Evolutionary conservation across 495 filamentous ascomycete genomes (phyloP), one percentile per base, ranked within the genome.

Genomic region (Copromyces sp.): DNA sequence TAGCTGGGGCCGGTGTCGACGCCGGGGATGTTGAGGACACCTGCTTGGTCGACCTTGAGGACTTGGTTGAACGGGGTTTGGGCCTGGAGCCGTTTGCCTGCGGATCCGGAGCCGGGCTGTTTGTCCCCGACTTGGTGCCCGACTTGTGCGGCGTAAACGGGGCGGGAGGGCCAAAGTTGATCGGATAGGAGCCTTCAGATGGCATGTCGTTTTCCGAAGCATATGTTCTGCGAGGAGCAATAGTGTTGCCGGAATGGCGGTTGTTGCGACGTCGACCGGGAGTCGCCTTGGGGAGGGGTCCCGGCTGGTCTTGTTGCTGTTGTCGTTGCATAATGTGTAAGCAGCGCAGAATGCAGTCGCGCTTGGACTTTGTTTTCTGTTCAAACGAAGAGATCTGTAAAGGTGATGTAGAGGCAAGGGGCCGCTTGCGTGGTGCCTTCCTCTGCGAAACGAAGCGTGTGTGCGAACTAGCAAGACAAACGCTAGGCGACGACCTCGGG

Each of bases 161-260:
- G 17, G 73, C 74, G 9, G 40, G 20, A n/a, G 68, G 72, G 5
- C 24, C 68, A 44, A 79, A 75, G 68, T 79, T 78, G 5, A 79
- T 73, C 16, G 76, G 70, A 39, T 70, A 73, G 38, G 72, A 35
- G 39, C 59, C 39, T 29, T 80, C 74, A 35, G 71, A 74, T 3
- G 81, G 76, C 74, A 84, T 75, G 71, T 86, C 84, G 72, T 81
- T 86, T 74, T 86, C 84, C 45, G 84, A 86, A 59, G 82, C 83
- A 75, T 86, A 86, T 11, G 76, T 80, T 72, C 81, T 86, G 69
- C 77, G 79, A 61, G 80, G 79, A 61, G 80, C 79, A 0, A 80
- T 77, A 9, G 79, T 77, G 40, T 80, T 80, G 35, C 79, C 74
- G 20, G 73, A 73, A 40, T 77, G 79, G 39, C 81, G 78, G 70